These are phyloP conservation scores for Microbotryomycetes sp. DNA, from an alignment of 1,284 basidiomycete species.

Conservation along the genomic window DNA sequence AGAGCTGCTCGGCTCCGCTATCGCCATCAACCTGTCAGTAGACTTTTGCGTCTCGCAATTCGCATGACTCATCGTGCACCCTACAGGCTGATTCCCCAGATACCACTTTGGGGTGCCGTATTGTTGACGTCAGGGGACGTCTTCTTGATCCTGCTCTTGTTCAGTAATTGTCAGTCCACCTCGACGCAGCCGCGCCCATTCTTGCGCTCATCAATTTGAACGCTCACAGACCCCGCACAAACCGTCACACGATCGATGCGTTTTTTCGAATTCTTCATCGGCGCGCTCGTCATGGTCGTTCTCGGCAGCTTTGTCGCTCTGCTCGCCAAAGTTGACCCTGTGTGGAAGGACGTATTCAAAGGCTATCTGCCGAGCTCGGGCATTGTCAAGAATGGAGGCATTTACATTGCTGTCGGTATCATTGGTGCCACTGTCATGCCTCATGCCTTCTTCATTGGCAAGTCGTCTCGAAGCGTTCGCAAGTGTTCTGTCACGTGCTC, in stretches of 20 bases:
- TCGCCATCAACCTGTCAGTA: conserved; percentile 60
- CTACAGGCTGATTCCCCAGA: conserved; percentile 60
- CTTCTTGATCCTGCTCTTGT: conserved; percentile 54
- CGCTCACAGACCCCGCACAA: conserved; percentile 23
- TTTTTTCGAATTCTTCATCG: conserved; percentile 61
- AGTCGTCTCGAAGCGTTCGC: too few relatives aligned
- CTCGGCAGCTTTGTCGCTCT: conserved; percentile 75
- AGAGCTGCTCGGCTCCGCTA: conserved; percentile 67
- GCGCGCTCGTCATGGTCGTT: conserved; percentile 63
- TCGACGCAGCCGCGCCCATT: neutral
- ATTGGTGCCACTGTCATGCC: conserved; percentile 83
- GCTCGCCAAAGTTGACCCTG: conserved; percentile 61
- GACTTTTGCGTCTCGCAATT: neutral
- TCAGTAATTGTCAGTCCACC: conserved; percentile 37
- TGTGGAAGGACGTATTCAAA: conserved; percentile 73
- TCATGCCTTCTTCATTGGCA: conserved; percentile 75
- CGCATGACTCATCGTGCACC: neutral
- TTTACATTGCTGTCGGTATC: conserved; percentile 71
- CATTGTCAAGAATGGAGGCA: conserved; percentile 53
- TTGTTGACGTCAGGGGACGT: conserved; percentile 77
- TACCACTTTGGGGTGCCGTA: conserved; percentile 73
- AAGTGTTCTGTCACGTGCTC: too few relatives aligned
- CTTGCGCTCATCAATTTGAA: neutral
- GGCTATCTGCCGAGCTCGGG: conserved; percentile 70
- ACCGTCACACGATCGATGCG: conserved; percentile 38